These are phyloP conservation scores for Saturnispora galanensis DNA, from an alignment of 805 yeast species.

Conservation along the genomic window DNA sequence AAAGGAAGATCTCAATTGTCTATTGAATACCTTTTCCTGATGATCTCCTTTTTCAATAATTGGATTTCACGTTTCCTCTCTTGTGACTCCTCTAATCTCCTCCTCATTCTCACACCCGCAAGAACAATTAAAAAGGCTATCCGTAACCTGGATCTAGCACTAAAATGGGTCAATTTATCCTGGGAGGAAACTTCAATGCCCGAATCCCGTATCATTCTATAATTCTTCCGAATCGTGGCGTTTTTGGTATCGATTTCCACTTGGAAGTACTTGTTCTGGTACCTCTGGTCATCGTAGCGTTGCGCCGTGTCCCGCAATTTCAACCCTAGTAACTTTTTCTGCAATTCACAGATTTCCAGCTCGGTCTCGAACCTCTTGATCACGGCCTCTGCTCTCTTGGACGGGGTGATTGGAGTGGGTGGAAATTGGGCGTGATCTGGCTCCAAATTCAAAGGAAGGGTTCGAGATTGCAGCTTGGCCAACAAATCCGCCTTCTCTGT, in stretches of 20 bases:
- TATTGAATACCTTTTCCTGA: conserved; percentile 2
- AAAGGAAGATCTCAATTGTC: neutral
- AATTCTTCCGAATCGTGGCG: conserved; percentile 9
- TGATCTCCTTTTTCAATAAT: conserved; percentile 15
- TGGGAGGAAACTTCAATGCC: conserved; percentile 1
- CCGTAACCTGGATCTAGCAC: conserved; percentile 4
- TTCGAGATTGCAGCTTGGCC: conserved; percentile 5
- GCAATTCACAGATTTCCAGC: conserved; percentile 27
- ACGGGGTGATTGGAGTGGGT: conserved; percentile 20
- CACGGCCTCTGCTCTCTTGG: conserved; percentile 5
- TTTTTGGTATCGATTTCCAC: conserved; percentile 17
- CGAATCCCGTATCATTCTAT: conserved; percentile 18
- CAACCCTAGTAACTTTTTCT: conserved; percentile 37
- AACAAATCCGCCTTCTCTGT: conserved; percentile 3
- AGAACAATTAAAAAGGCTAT: conserved; percentile 26
- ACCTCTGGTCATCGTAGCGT: conserved; percentile 27
- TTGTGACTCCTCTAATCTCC: conserved; percentile 22
- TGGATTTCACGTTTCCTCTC: conserved; percentile 12
- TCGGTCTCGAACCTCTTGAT: conserved; percentile 2
- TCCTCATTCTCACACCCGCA: conserved; percentile 29
- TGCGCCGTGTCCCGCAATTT: conserved; percentile 36
- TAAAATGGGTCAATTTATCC: conserved; percentile 1
- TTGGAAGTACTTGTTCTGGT: conserved; percentile 24
- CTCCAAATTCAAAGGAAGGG: conserved; percentile 7
- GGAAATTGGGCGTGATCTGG: conserved; percentile 18